Evolutionary conservation across 257 asterid genomes (phyloP).

Genomic region (Petunia secreta): DNA sequence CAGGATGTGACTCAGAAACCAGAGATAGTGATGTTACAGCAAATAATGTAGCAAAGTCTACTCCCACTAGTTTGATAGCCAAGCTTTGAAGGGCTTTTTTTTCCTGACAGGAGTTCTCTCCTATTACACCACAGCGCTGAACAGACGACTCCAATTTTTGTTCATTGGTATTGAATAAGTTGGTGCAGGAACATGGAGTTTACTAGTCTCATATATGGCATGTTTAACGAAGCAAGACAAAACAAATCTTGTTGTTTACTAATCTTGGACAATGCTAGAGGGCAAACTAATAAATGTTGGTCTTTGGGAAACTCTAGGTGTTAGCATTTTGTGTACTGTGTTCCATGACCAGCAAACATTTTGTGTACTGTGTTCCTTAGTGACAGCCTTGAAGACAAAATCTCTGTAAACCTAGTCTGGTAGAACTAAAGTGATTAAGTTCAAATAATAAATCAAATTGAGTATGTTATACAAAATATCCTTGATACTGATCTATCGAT

Average conservation of each 20-base stretch:
- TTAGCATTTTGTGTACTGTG: background rate
- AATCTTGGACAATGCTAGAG: background rate
- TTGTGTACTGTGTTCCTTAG: background rate
- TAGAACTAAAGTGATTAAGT: background rate
- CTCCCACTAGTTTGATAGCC: constrained; percentile 54
- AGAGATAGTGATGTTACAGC: constrained; percentile 75
- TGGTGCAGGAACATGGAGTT: background rate
- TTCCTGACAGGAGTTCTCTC: no score
- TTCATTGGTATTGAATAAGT: background rate
- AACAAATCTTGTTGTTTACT: background rate
- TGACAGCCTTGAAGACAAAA: background rate
- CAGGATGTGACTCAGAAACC: constrained; percentile 59
- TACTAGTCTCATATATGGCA: background rate
- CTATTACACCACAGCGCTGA: no score
- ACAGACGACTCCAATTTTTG: no score
- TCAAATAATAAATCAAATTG: background rate
- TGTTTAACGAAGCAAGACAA: background rate
- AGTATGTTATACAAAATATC: background rate
- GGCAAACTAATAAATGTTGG: background rate
- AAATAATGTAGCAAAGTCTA: constrained; percentile 47
- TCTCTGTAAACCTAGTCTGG: background rate
- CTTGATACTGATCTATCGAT: background rate
- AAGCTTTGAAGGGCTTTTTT: constrained; percentile 47
- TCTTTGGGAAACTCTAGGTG: background rate
- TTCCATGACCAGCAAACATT: background rate